These are phyloP conservation scores for Saturnispora gosingensis DNA, from an alignment of 805 yeast genomes.

Conservation along the genomic window DNA sequence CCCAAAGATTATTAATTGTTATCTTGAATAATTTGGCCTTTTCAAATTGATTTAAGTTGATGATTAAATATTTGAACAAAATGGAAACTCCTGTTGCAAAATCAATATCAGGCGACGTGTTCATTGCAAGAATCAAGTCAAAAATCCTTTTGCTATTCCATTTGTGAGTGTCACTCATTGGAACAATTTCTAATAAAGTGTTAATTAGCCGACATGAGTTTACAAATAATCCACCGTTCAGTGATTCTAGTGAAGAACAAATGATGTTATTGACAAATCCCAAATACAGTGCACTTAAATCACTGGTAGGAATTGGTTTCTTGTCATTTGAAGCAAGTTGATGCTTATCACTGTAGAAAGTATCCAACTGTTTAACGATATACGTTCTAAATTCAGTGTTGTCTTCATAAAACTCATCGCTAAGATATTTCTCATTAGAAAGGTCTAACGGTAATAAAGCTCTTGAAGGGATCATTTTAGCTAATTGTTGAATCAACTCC, in stretches of 20 bases:
- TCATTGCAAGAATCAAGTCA: conserved; percentile 22
- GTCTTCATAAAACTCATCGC: conserved; percentile 3
- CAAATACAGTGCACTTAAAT: conserved; percentile 35
- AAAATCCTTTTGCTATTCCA: conserved; percentile 26
- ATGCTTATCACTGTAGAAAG: conserved; percentile 11
- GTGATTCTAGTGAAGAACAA: conserved; percentile 10
- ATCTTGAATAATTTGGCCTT: conserved; percentile 32
- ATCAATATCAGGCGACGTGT: conserved; percentile 18
- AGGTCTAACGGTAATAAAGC: conserved; percentile 49
- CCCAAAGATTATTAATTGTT: conserved; percentile 44
- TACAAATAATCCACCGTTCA: conserved; percentile 20
- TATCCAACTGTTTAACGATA: conserved; percentile 11
- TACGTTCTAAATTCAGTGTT: conserved; percentile 11
- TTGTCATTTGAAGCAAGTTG: background rate
- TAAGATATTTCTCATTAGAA: conserved; percentile 21
- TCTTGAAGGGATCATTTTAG: conserved; percentile 53
- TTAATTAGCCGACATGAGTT: conserved; percentile 29
- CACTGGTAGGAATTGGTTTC: conserved; percentile 36
- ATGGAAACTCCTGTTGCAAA: conserved; percentile 36
- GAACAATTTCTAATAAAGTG: conserved; percentile 36
- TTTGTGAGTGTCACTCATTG: conserved; percentile 22
- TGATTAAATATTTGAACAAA: conserved; percentile 30
- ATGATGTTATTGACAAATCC: conserved; percentile 22
- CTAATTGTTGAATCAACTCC: conserved; percentile 32
- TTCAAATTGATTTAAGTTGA: conserved; percentile 26